Conservation (phyloP, 2,329 filamentous ascomycete species). For the Trichoderma oligosporum region DNA sequence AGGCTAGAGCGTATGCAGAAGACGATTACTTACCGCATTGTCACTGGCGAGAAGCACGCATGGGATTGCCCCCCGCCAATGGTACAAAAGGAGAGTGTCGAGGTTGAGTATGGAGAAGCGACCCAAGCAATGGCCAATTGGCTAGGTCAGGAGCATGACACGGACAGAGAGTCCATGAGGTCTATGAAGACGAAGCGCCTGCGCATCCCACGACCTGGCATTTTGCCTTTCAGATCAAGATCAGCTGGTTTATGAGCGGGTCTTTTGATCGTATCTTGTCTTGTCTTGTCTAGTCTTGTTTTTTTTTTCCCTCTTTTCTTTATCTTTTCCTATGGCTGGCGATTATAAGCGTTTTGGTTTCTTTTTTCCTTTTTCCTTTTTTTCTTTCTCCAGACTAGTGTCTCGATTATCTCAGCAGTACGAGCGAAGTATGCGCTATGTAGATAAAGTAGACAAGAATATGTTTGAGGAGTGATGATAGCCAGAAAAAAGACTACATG, state of each 20-base stretch:
- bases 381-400: neutral
- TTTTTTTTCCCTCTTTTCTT: neutral
- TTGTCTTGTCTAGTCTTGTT: too few species aligned
- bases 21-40: constrained; percentile 40
- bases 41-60: constrained; percentile 44
- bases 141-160: constrained; percentile 38
- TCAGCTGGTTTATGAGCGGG: constrained; percentile 26
- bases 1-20: constrained; percentile 44
- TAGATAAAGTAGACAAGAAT: constrained; percentile 1
- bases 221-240: constrained; percentile 32
- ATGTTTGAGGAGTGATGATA: neutral
- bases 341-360: neutral
- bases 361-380: neutral
- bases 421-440: neutral
- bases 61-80: constrained; percentile 49
- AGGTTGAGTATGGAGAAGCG: constrained; percentile 45
- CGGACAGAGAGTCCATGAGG: constrained; percentile 34
- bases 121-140: constrained; percentile 40
- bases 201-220: constrained; percentile 31
- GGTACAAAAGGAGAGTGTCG: constrained; percentile 42
- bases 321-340: neutral
- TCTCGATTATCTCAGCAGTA: neutral
- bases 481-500: constrained; percentile 3
- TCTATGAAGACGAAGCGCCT: constrained; percentile 35
- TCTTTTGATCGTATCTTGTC: neutral